phyloP scores from a whole-genome alignment of 495 filamentous ascomycete species.

The Penicillium manginii region DNA sequence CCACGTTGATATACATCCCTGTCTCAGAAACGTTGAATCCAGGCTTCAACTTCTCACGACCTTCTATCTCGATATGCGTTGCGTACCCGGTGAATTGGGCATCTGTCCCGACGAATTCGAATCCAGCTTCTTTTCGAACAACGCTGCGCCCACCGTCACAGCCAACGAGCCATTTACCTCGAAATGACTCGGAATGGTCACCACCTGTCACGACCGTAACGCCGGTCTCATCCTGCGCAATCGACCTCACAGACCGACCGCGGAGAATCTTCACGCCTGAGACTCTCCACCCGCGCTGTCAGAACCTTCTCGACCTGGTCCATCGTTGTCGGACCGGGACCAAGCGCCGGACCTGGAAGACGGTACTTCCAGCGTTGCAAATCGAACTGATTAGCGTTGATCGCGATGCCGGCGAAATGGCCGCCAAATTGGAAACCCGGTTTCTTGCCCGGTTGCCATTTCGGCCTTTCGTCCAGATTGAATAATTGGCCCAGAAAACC shows the following conservation, averaged over 20 bases:
- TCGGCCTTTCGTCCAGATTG: background rate
- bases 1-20: constrained; percentile 22
- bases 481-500: constrained; percentile 30
- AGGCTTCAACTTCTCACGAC: constrained; percentile 20
- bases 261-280: constrained; percentile 34
- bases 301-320: constrained; percentile 23
- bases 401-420: constrained; percentile 34
- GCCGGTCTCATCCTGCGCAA: constrained; percentile 5
- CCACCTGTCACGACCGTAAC: constrained; percentile 5
- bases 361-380: constrained; percentile 27
- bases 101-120: constrained; percentile 26
- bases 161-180: constrained; percentile 24
- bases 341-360: constrained; percentile 22
- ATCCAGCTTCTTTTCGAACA: constrained; percentile 22
- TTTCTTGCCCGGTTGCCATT: constrained; percentile 1
- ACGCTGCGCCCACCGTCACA: constrained; percentile 30
- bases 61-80: constrained; percentile 19
- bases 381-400: constrained; percentile 33
- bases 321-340: constrained; percentile 11
- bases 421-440: constrained; percentile 25
- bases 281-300: constrained; percentile 22
- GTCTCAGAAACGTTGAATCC: constrained; percentile 25
- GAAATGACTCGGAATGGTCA: background rate
- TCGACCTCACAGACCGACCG: constrained; percentile 11
- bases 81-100: constrained; percentile 26